Conservation (phyloP, 306 rosid genomes). For the Cucurbita moschata region DNA sequence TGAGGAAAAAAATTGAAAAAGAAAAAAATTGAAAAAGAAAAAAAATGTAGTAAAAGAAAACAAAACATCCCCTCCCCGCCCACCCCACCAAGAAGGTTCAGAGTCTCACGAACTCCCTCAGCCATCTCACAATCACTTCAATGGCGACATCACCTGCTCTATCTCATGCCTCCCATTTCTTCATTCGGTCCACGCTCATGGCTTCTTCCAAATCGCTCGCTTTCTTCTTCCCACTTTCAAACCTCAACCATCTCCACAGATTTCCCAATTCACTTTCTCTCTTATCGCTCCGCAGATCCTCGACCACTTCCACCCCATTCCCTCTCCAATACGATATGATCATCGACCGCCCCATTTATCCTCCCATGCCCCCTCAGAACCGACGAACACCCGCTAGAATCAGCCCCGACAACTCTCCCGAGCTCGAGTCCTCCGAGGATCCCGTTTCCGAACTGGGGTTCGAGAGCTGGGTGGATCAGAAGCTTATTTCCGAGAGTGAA, state of each 20-base stretch:
- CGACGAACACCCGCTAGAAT: slow-evolving; percentile 29
- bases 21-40: too few species aligned
- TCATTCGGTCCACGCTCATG: slow-evolving; percentile 19
- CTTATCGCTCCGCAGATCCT: slow-evolving; percentile 14
- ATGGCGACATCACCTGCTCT: slow-evolving; percentile 32
- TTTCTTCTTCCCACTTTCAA: slow-evolving; percentile 13
- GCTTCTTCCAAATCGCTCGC: slow-evolving; percentile 14
- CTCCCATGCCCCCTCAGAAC: slow-evolving; percentile 24
- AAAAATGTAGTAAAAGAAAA: neutral
- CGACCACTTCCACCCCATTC: slow-evolving; percentile 41
- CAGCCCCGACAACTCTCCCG: slow-evolving; percentile 17
- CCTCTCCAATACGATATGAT: slow-evolving; percentile 89
- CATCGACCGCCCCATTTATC: slow-evolving; percentile 46
- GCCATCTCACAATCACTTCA: neutral
- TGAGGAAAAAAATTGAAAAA: too few species aligned
- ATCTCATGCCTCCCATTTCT: slow-evolving; percentile 11
- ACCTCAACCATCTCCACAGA: slow-evolving; percentile 10
- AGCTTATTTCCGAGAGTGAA: slow-evolving; percentile 27
- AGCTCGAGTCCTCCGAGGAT: slow-evolving; percentile 11
- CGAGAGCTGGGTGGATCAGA: slow-evolving; percentile 50
- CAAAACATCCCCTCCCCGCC: neutral
- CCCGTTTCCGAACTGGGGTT: slow-evolving; percentile 32
- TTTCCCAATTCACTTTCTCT: neutral
- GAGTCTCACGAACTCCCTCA: neutral
- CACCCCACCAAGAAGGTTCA: neutral